These are phyloP conservation scores for Serendipita indica DNA, from an alignment of 768 basidiomycete species.

Conservation along the genomic window DNA sequence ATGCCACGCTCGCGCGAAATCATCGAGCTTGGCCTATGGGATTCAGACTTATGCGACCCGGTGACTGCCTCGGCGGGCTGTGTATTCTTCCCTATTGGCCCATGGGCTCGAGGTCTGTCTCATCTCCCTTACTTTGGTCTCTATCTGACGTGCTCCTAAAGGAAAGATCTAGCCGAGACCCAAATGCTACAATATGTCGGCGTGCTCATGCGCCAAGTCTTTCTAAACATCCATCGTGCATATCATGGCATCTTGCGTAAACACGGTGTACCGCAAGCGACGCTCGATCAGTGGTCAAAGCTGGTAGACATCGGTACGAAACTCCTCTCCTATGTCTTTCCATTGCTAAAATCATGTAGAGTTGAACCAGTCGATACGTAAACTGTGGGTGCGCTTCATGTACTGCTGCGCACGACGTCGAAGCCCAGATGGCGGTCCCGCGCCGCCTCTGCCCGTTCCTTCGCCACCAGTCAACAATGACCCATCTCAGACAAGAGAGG, in stretches of 20 bases:
- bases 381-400: neutral
- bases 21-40: neutral
- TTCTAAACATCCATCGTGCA: constrained; percentile 5
- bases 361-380: neutral
- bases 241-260: neutral
- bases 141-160: neutral
- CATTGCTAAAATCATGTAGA: neutral
- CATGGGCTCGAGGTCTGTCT: neutral
- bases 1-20: neutral
- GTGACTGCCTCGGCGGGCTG: neutral
- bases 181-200: constrained; percentile 6
- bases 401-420: neutral
- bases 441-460: neutral
- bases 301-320: neutral
- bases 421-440: neutral
- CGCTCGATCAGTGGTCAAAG: neutral
- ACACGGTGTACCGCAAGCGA: neutral
- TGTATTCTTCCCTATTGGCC: neutral
- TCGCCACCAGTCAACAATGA: neutral
- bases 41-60: neutral
- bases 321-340: neutral
- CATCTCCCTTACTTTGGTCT: neutral
- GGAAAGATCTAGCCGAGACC: neutral
- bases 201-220: neutral
- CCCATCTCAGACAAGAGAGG: too few species aligned